Evolutionary conservation across 257 asterid genomes (phyloP).

Genomic region (Coffea eugenioides): DNA sequence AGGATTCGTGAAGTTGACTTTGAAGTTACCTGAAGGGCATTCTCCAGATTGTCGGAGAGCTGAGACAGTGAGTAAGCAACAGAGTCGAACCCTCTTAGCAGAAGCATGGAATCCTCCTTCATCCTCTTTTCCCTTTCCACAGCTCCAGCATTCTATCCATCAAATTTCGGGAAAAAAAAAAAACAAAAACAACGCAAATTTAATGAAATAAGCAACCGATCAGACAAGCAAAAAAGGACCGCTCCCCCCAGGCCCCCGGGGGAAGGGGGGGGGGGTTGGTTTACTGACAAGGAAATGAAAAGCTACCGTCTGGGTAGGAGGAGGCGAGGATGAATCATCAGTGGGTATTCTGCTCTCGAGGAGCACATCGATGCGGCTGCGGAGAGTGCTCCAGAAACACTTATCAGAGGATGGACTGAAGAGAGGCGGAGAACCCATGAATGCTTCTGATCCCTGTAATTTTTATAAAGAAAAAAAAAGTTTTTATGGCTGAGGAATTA

Average conservation of each 20-base stretch:
- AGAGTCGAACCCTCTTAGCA: slow-evolving; percentile 54
- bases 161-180: slow-evolving; percentile 3
- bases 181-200: background rate
- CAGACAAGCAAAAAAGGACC: background rate
- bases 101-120: slow-evolving; percentile 47
- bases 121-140: slow-evolving; percentile 34
- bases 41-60: slow-evolving; percentile 66
- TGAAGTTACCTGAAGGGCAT: slow-evolving; percentile 69
- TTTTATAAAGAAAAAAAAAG: background rate
- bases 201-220: background rate
- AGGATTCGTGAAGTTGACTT: too few species aligned
- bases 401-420: slow-evolving; percentile 77
- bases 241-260: background rate
- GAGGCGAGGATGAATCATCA: slow-evolving; percentile 23
- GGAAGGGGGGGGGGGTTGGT: too few species aligned
- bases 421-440: slow-evolving; percentile 41
- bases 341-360: slow-evolving; percentile 51
- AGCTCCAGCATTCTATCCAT: slow-evolving; percentile 42
- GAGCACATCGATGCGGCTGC: slow-evolving; percentile 60
- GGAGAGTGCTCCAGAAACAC: slow-evolving; percentile 82
- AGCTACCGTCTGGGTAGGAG: slow-evolving; percentile 28
- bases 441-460: slow-evolving; percentile 45
- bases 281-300: background rate
- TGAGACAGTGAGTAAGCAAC: slow-evolving; percentile 73
- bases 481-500: background rate